These are phyloP conservation scores for Suillus weaverae DNA, from an alignment of 768 basidiomycete genomes.

Conservation along the genomic window DNA sequence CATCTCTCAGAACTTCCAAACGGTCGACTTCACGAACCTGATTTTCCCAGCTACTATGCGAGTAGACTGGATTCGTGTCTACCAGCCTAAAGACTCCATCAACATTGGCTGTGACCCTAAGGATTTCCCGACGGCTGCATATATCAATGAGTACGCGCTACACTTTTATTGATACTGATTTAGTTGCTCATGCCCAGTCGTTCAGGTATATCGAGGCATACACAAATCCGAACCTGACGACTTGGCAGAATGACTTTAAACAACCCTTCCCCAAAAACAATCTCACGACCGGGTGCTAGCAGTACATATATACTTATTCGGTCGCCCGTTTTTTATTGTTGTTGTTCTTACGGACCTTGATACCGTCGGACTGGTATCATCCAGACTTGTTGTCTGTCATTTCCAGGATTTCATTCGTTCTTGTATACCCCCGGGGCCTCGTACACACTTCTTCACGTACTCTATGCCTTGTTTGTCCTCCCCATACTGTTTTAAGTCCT, in stretches of 20 bases:
- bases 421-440: constrained; percentile 13
- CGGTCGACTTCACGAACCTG: constrained; percentile 69
- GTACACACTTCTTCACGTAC: neutral
- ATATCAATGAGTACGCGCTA: constrained; percentile 70
- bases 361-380: constrained; percentile 11
- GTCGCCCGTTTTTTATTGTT: constrained; percentile 3
- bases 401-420: constrained; percentile 24
- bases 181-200: constrained; percentile 8
- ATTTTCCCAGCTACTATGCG: constrained; percentile 73
- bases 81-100: constrained; percentile 66
- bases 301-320: constrained; percentile 2
- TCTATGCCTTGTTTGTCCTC: constrained; percentile 1
- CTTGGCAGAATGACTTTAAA: constrained; percentile 64
- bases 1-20: constrained; percentile 78
- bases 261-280: constrained; percentile 71
- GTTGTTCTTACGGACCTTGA: constrained; percentile 8
- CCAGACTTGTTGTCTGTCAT: constrained; percentile 13
- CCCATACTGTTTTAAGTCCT: constrained; percentile 3
- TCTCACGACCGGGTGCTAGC: constrained; percentile 58
- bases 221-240: constrained; percentile 76
- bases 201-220: constrained; percentile 66
- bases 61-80: constrained; percentile 89
- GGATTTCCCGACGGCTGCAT: constrained; percentile 75
- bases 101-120: constrained; percentile 87
- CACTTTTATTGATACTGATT: neutral